Base-by-base conservation (phyloP, 2,329 filamentous ascomycete genomes). In the Penicillium sp. region DNA sequence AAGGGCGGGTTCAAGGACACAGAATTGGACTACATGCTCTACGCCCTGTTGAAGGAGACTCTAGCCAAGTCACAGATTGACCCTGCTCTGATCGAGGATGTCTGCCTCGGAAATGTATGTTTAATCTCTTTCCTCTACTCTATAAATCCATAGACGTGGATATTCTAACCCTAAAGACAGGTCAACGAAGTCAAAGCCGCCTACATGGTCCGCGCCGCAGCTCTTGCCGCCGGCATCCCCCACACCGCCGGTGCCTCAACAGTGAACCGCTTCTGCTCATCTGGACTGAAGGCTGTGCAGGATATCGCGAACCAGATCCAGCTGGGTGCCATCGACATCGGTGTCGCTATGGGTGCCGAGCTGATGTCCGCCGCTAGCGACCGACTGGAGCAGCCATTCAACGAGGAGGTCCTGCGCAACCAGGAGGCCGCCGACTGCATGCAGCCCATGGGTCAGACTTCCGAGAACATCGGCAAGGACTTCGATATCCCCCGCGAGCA, bases 1-100 rank as follows among this genome's bases (percentile, higher is more conserved):
- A 97, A 96, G 83, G 93, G 94, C 64, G 91, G 92, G 41, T 89
- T 99, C 82, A 97, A 97, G 81, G 93, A 99, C 75, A 95, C 92
- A 6, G 84, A 84, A 40, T 85, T 97, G 61, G 94, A 99, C 76
- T 93, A 88, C 76, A 81, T 99, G 56, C 75, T 96, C 60, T 91
- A 92, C 72, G 86, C 91, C 58, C 81, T 96, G 48, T 79, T 97
- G 66, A 90, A 94, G 80, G 82, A 92, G 73, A 83, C 90, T 50
- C 76, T 86, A 55, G 81, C 87, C 63, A 87, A 87, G 70, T 87
- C 88, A 61, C 90, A 88, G 56, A 78, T 97, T 51, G 90, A 96
- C 71, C 90, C 92, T 3, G 82, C 84, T 6, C 80, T 95, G 36
- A 85, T 96, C 10, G 91, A 96, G 75, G 94, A 97, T 75, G 90